A percentile compares a stretch with the other conserved stretches of the same genome.
phyloP scores from a whole-genome alignment of 257 asterid genomes.

The Coffea canephora region DNA sequence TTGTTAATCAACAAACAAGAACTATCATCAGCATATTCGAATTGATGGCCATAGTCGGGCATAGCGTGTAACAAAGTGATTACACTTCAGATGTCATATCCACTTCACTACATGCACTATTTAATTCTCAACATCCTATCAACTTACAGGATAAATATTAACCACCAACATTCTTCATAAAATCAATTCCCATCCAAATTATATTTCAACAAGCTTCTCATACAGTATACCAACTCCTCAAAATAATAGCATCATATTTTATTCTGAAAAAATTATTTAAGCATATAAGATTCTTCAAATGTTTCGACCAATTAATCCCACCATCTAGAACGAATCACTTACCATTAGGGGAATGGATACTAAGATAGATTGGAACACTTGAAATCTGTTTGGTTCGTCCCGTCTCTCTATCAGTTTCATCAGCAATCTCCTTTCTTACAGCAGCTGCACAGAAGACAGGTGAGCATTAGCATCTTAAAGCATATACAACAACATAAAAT shows the following conservation, averaged over 20 bases:
- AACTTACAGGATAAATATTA: not conserved
- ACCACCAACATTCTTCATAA: not conserved
- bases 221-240: not conserved
- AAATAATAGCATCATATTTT: not conserved
- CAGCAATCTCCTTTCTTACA: slow-evolving; percentile 86
- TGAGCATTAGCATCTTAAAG: slow-evolving; percentile 16
- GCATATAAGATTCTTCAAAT: not conserved
- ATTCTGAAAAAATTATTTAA: too few species aligned
- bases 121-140: not conserved
- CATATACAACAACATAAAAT: not conserved
- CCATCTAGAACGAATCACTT: slow-evolving; percentile 16
- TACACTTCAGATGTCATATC: not conserved
- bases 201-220: not conserved
- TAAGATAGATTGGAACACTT: slow-evolving; percentile 90
- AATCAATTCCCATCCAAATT: not conserved
- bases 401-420: slow-evolving; percentile 97
- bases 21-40: not conserved
- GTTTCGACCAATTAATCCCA: not conserved
- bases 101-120: not conserved
- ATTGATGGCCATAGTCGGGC: not conserved
- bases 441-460: slow-evolving; percentile 62
- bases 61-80: not conserved
- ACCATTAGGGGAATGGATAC: slow-evolving; percentile 90
- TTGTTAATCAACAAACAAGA: not conserved
- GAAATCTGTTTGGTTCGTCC: slow-evolving; percentile 83